phyloP scores from a whole-genome alignment of 345 rosid species.

The Lepidium africanum region DNA sequence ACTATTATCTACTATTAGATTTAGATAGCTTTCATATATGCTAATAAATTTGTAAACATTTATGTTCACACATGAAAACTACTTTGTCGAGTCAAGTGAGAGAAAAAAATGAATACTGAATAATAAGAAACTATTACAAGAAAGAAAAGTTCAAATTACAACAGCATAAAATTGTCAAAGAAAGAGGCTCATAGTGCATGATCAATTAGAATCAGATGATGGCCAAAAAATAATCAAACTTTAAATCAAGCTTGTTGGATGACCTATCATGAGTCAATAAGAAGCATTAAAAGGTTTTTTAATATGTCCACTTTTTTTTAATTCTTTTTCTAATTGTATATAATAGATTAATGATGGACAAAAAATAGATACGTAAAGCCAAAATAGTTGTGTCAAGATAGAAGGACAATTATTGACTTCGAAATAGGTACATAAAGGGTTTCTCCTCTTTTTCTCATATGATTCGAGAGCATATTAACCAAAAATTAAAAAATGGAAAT shows the following conservation, averaged over 20 bases:
- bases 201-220: slow-evolving; percentile 12
- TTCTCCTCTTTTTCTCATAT: slow-evolving; percentile 12
- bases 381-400: slow-evolving; percentile 4
- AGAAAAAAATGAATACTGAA: neutral
- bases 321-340: neutral
- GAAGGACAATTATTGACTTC: neutral
- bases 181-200: slow-evolving; percentile 29
- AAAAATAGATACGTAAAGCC: neutral
- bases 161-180: slow-evolving; percentile 20
- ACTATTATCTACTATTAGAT: neutral
- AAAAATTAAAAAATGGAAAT: neutral
- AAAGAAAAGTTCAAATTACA: slow-evolving; percentile 4
- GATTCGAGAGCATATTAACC: neutral
- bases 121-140: neutral
- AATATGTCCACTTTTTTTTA: neutral
- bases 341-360: neutral
- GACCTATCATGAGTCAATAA: slow-evolving; percentile 17
- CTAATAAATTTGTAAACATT: neutral
- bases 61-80: slow-evolving; percentile 11
- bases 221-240: slow-evolving; percentile 1
- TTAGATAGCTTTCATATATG: neutral
- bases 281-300: slow-evolving; percentile 4
- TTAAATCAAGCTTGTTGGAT: slow-evolving; percentile 15
- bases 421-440: slow-evolving; percentile 12
- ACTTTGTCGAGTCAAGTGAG: neutral